A percentile compares a stretch with the other conserved stretches of the same genome.
phyloP scores from a whole-genome alignment of 2,329 filamentous ascomycete species.

The Metarhizium robertsii region DNA sequence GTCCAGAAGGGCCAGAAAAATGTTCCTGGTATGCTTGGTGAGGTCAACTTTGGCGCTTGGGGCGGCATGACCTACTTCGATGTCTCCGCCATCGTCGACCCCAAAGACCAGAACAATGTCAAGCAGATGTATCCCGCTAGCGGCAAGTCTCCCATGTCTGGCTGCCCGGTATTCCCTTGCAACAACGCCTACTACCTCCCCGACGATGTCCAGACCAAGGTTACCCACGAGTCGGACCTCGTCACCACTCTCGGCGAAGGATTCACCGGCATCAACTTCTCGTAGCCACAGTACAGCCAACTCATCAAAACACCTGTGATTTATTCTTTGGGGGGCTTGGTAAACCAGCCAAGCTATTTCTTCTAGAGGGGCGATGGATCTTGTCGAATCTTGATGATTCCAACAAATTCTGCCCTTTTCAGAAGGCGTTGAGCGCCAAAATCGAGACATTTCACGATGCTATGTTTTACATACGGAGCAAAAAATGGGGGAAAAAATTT shows the following conservation, averaged over 20 bases:
- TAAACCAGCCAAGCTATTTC: not conserved
- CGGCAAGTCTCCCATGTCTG: conserved; percentile 31
- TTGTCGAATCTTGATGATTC: not conserved
- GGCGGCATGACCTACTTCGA: conserved; percentile 44
- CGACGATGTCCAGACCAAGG: conserved; percentile 48
- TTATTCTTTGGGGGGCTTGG: not conserved
- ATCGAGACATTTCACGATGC: not conserved
- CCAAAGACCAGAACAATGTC: conserved; percentile 39
- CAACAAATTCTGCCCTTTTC: not conserved
- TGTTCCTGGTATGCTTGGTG: conserved; percentile 41
- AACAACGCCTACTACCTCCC: conserved; percentile 42
- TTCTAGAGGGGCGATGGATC: not conserved
- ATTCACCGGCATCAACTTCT: conserved; percentile 14
- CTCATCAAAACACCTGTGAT: not conserved
- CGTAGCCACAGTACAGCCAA: not conserved
- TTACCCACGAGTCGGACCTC: conserved; percentile 36
- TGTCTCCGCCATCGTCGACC: conserved; percentile 48
- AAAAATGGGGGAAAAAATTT: not conserved
- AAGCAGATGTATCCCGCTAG: conserved; percentile 43
- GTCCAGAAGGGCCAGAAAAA: conserved; percentile 33
- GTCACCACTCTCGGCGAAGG: conserved; percentile 40
- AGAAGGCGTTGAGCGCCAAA: conserved; percentile 1
- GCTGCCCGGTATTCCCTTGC: conserved; percentile 44
- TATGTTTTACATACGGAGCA: not conserved
- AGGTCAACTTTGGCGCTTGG: conserved; percentile 40